These are phyloP conservation scores for Hevea brasiliensis DNA, from an alignment of 345 rosid species.

Conservation along the genomic window DNA sequence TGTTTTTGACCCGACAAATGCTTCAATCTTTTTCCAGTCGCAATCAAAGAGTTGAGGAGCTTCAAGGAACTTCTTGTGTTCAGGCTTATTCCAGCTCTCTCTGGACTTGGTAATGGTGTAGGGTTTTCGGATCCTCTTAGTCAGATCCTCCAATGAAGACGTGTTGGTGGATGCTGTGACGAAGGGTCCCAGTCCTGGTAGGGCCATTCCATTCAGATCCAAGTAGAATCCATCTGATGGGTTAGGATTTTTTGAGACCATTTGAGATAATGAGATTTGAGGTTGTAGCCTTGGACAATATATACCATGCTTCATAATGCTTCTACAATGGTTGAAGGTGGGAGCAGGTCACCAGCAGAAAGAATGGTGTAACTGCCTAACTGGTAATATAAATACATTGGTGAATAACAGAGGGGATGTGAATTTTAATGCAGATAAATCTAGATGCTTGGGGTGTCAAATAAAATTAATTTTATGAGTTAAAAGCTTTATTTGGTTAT, in stretches of 20 bases:
- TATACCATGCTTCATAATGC: not conserved
- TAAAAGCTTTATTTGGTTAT: not conserved
- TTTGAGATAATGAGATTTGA: not conserved
- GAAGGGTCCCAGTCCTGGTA: conserved; percentile 59
- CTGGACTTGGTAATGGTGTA: conserved; percentile 91
- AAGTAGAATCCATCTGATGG: conserved; percentile 56
- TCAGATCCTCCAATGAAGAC: conserved; percentile 51
- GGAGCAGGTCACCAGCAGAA: not conserved
- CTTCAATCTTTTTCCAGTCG: conserved; percentile 98
- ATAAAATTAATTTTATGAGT: not conserved
- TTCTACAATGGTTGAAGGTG: not conserved
- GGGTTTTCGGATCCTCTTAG: conserved; percentile 85
- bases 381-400: too few species aligned
- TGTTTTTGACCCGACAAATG: conserved; percentile 87
- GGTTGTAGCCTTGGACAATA: conserved; percentile 27
- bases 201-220: conserved; percentile 71
- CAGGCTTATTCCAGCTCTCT: conserved; percentile 97
- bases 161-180: conserved; percentile 22
- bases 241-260: conserved; percentile 70
- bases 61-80: conserved; percentile 92
- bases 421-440: not conserved
- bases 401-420: not conserved
- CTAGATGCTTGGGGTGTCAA: not conserved
- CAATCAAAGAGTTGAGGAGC: conserved; percentile 96
- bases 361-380: not conserved